Base-by-base conservation (phyloP, 192 early-diverging fungal genomes). In the Coemansia interrupta region DNA sequence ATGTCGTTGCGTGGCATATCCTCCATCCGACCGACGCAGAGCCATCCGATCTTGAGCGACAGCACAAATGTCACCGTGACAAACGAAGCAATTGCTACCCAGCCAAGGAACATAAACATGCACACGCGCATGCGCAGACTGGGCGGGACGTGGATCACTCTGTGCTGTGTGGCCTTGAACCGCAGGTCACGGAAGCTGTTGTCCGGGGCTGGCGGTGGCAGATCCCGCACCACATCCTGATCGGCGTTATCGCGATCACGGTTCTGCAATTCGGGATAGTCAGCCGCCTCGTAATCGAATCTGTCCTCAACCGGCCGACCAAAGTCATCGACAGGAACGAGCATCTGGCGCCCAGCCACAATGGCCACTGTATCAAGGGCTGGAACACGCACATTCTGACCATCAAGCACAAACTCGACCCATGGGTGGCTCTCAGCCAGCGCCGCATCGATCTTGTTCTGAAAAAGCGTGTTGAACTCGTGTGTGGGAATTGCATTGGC, bases 331-430 rank as follows among this genome's bases (percentile, higher is more conserved):
- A 90, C 80, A 12, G 88, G 92, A 9, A 97, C 83, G 40, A 97
- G 70, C 84, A 97, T 92, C 30, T 80, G 69, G 4, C 88, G 80
- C 12, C 86, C 85, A 17, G 87, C 90, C 43, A 92, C 83, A 4
- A 96, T 83, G 20, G 91, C 85, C 15, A 96, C 83, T 5, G 85
- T 86, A 63, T 99, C 94, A 23, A 84, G 71, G 22, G 90, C 88
- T 2, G 96, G 96, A 4, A 87, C 95, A 17, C 95, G 85, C 58
- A 92, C 66, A 61, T 87, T 84, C 15, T 82, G 76, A 5, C 80
- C 92, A 65, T 85, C 78, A 6, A 79, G 81, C 26, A 69, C 73
- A 64, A 89, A 89, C n/a, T 54, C 66, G 10, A 85, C 82, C 12
- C 61, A 49, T 1, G 84, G 72, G 4, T 77, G 60, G 2, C 63